Evolutionary conservation across 139 green algal genomes (phyloP), one percentile per base, ranked within the genome.

Genomic region (Edaphochlamys debaryana): DNA sequence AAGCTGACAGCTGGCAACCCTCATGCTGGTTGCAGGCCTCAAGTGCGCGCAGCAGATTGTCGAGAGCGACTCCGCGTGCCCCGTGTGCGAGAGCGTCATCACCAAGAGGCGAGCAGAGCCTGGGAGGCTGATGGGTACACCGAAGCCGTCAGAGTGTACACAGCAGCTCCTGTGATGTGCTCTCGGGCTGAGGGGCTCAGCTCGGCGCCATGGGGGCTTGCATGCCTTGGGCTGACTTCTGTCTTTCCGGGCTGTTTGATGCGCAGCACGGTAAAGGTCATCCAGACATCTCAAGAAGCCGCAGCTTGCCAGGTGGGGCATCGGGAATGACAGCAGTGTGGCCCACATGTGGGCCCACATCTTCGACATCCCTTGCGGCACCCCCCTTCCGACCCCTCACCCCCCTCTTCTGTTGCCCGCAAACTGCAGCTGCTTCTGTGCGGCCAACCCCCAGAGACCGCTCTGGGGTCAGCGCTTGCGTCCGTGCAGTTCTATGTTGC

Each of bases 401-500:
- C n/a, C n/a, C n/a, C n/a, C n/a, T n/a, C n/a, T n/a, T n/a, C n/a
- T n/a, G n/a, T n/a, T n/a, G n/a, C n/a, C n/a, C n/a, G n/a, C n/a
- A n/a, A n/a, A n/a, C n/a, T n/a, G 75, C 83, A 93, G 87, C 73
- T 95, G 41, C 32, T 66, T 19, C 73, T 96, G 40, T 92, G 73
- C 25, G 93, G 92, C 0, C 92, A 96, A 77, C 83, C 89, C 19
- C 92, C 92, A 2, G 84, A 91, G 27, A 89, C 85, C 20, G 86
- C 91, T 2, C 54, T 96, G 36, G 79, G 79, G 8, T 87, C 58
- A 0, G 92, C 93, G 0, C 54, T 94, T 7, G 60, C 71, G 1
- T 84, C 86, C 22, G 87, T 96, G 32, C 85, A 95, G 30, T 96
- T 95, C 73, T 92, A 89, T 41, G 34, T 87, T 27, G 63, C 89